Evolutionary conservation across 352 stramenopile genomes (phyloP), one percentile per base, ranked within the genome.

Genomic region (Phytophthora uliginosa): DNA sequence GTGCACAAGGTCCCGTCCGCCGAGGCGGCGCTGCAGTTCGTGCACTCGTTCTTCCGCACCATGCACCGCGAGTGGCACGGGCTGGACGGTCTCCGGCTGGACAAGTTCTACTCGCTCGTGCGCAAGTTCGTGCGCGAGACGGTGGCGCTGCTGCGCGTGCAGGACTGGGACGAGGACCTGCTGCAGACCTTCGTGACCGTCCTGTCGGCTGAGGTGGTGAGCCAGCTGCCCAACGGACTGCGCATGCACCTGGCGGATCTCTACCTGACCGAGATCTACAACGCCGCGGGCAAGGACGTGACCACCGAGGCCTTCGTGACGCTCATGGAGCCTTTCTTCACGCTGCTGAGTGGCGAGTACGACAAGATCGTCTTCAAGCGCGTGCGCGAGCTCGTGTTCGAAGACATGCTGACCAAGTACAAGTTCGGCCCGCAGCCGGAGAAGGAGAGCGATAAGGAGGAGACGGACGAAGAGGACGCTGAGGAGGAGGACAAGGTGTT

Each of bases 61-160:
- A 95, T 96, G 81, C 89, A 93, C 64, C 86, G 88, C 50, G 89
- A 96, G 68, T 96, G 89, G 89, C 89, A 95, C 72, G 89, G 89
- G 51, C 83, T 96, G 38, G 89, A 96, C 74, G 87, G 88, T 34
- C 88, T 96, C 22, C 83, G 89, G 1, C 75, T 94, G 57, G 89
- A 96, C 73, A 96, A 96, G 73, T 96, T 95, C 60, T 96, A 96
- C 85, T 85, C 84, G 58, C 76, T 96, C 7, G 84, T 94, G 58
- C 89, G 89, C 57, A 93, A 95, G 63, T 92, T 94, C 61, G 79
- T 96, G 62, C 85, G 86, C 68, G 77, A 96, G 69, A 84, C 76
- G 15, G 74, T 96, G 26, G 73, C 78, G 64, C 74, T 96, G 20
- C 67, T 94, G 59, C 71, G 79, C 34, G 67, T 78, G 58, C 77